Percentiles rank a stretch among this genome's conserved stretches.
Evolutionary conservation across 192 early-diverging fungal species (phyloP).

Genomic region (Linderina pennispora): DNA sequence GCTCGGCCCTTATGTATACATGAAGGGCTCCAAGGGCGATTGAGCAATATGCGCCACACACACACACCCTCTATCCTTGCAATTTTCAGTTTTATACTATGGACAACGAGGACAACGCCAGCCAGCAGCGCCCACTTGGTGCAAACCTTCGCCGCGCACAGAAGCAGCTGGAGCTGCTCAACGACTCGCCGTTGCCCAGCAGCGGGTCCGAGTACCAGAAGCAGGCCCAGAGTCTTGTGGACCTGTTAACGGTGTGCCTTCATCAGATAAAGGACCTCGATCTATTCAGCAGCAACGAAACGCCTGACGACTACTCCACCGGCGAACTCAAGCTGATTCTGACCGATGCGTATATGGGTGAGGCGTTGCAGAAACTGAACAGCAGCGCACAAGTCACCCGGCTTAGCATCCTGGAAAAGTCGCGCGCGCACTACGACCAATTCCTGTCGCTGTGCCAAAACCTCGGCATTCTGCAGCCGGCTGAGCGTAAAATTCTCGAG

Average conservation of each 20-base stretch:
- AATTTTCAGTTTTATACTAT: no score
- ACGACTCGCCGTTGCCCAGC: constrained; percentile 13
- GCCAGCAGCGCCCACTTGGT: constrained; percentile 10
- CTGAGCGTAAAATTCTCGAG: constrained; percentile 48
- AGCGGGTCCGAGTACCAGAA: constrained; percentile 38
- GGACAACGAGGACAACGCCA: neutral
- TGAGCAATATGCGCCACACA: neutral
- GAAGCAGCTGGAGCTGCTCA: constrained; percentile 19
- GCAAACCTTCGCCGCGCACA: constrained; percentile 34
- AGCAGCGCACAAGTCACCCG: constrained; percentile 4
- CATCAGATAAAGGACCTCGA: constrained; percentile 45
- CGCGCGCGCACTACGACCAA: constrained; percentile 7
- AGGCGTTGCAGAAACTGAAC: constrained; percentile 27
- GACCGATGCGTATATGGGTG: constrained; percentile 27
- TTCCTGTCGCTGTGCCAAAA: constrained; percentile 23
- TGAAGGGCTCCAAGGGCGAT: no score
- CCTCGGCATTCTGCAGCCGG: constrained; percentile 9
- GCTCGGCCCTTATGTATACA: neutral
- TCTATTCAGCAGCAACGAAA: constrained; percentile 85
- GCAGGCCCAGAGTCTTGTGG: constrained; percentile 8
- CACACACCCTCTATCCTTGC: neutral
- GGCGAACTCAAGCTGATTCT: constrained; percentile 60
- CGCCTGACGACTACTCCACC: constrained; percentile 80
- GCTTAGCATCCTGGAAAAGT: constrained; percentile 9
- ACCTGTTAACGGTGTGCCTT: constrained; percentile 14